Evolutionary conservation across 257 asterid genomes (phyloP).

Genomic region (Capsicum rhomboideum): DNA sequence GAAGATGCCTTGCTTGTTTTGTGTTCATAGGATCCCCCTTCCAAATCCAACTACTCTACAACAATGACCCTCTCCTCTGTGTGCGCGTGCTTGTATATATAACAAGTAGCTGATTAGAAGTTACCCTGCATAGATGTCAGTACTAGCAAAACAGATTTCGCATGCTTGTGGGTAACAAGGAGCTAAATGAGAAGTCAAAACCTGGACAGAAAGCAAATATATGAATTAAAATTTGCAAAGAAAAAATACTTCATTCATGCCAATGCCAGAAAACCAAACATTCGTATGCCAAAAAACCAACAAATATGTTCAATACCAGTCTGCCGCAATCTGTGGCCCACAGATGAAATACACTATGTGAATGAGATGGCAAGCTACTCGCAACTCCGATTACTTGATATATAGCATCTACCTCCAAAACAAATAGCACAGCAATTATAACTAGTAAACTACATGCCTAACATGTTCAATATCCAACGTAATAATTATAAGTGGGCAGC

Average conservation of each 20-base stretch:
- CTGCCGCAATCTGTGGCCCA: not conserved
- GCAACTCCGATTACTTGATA: not conserved
- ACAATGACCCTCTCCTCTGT: not conserved
- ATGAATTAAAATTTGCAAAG: not conserved
- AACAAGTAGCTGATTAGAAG: not conserved
- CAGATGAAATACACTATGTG: not conserved
- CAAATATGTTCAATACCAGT: not conserved
- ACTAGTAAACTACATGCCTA: not conserved
- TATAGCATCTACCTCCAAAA: not conserved
- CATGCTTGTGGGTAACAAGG: not conserved
- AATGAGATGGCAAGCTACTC: not conserved
- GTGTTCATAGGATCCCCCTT: not conserved
- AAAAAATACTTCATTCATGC: not conserved
- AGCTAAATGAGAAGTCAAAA: not conserved
- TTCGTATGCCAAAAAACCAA: not conserved
- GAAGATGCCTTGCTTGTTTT: not conserved
- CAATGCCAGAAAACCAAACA: not conserved
- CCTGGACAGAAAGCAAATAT: not conserved
- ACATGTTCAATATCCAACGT: not conserved
- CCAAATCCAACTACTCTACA: not conserved
- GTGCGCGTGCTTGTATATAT: not conserved
- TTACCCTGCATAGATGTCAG: not conserved
- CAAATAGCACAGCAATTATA: not conserved
- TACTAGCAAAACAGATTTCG: not conserved
- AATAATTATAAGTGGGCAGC: not conserved